Base-by-base conservation (phyloP, 345 rosid species). In the Capsella bursapastoris region DNA sequence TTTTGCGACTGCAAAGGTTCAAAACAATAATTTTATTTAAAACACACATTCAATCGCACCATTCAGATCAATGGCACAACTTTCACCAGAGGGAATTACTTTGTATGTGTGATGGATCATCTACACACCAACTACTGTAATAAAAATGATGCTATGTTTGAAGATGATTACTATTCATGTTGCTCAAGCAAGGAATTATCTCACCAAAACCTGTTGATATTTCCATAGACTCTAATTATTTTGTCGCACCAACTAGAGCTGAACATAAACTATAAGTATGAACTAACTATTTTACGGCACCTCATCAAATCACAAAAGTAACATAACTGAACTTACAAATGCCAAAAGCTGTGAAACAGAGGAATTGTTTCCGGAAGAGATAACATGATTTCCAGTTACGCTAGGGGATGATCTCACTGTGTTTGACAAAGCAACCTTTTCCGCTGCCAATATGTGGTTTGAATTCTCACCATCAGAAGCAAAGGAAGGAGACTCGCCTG, bases 401-500 rank as follows among this genome's bases (percentile, higher is more conserved):
- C 80, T 89, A 58, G 96, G 92, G 52, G 93, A 76, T 44, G 75
- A 87, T 82, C 82, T 82, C 74, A 85, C 83, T 49, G 86, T 84
- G 80, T 86, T 90, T 69, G 96, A 80, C 52, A 80, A 48, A 49
- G 81, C 72, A 81, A 69, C 84, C 78, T 87, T 95, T 55, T 90
- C 98, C 28, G 67, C 77, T 63, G 90, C 66, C 68, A 87, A 66
- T 64, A 84, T 74, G 70, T 88, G 89, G 78, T 88, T 92, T 70
- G 84, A 81, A 80, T 95, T 90, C 75, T 92, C 96, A 57, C 90
- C 83, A 83, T 92, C 97, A 31, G 98, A 92, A 38, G 93, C 99
- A 79, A 96, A 86, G 50, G 99, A 92, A 63, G 97, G 96, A 79
- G 99, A 95, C 71, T 90, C 96, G 27, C 94, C 99, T 95, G 56